Evolutionary conservation across 805 yeast species (phyloP).

Genomic region (Candida ipomoeae): DNA sequence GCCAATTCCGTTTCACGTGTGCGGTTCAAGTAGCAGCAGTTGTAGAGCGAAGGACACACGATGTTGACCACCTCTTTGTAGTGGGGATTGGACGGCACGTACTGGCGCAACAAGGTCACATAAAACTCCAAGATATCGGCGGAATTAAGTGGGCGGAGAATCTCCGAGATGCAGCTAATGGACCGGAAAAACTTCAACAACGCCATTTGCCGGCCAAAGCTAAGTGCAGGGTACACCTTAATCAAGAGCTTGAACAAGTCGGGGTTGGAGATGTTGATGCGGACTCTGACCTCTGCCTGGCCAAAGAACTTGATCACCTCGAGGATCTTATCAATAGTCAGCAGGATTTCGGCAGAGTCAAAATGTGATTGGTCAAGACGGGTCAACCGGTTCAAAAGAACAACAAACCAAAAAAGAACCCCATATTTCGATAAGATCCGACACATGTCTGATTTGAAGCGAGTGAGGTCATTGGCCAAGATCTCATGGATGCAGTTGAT

Average conservation of each 20-base stretch:
- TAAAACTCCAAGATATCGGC: constrained; percentile 45
- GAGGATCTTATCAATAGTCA: constrained; percentile 29
- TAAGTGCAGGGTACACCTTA: constrained; percentile 33
- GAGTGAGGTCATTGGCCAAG: constrained; percentile 31
- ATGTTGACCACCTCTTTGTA: constrained; percentile 41
- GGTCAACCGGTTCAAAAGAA: constrained; percentile 31
- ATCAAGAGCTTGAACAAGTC: constrained; percentile 41
- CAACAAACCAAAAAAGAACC: constrained; percentile 41
- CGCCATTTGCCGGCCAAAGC: constrained; percentile 29
- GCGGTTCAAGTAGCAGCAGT: constrained; percentile 48
- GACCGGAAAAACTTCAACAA: constrained; percentile 45
- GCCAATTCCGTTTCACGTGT: constrained; percentile 44
- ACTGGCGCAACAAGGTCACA: constrained; percentile 27
- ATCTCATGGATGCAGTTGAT: constrained; percentile 35
- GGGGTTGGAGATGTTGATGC: constrained; percentile 34
- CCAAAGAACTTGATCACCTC: constrained; percentile 40
- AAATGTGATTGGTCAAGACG: constrained; percentile 9
- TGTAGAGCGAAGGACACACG: constrained; percentile 47
- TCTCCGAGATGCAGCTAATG: constrained; percentile 34
- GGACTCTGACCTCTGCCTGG: constrained; percentile 44
- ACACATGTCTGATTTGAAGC: constrained; percentile 41
- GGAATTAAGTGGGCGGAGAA: constrained; percentile 27
- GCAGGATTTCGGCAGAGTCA: constrained; percentile 5
- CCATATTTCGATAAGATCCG: constrained; percentile 41
- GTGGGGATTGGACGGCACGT: constrained; percentile 26